Conservation (phyloP, 2,329 filamentous ascomycete genomes). For the Leptographium lundbergii region DNA sequence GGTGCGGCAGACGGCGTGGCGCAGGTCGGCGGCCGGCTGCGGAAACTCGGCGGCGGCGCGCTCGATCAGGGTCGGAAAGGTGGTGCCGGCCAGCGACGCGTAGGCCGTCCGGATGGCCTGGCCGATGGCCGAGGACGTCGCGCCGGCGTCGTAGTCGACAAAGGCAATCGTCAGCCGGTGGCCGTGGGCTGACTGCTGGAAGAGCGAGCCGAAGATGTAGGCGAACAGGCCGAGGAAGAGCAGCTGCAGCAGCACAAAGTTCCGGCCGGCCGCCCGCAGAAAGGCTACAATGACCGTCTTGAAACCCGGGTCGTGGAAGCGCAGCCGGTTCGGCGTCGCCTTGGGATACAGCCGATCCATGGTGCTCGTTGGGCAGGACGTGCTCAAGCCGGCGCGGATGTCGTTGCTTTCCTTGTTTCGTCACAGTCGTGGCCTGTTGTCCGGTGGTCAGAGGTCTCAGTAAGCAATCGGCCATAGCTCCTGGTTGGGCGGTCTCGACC, state of each 20-base stretch:
- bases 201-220: conserved; percentile 25
- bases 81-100: conserved; percentile 16
- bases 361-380: background rate
- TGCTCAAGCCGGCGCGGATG: too few species aligned
- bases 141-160: conserved; percentile 19
- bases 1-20: conserved; percentile 21
- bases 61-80: conserved; percentile 22
- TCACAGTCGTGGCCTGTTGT: too few species aligned
- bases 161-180: conserved; percentile 12
- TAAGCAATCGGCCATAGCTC: too few species aligned
- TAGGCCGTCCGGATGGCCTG: conserved; percentile 20
- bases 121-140: conserved; percentile 1
- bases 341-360: conserved; percentile 5
- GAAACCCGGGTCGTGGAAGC: background rate
- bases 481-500: too few species aligned
- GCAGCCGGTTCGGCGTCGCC: conserved; percentile 6
- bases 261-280: conserved; percentile 1
- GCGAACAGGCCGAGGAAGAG: conserved; percentile 23
- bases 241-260: conserved; percentile 17
- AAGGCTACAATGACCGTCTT: background rate
- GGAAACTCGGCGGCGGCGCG: conserved; percentile 15
- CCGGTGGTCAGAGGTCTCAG: too few species aligned
- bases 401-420: too few species aligned
- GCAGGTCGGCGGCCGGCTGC: conserved; percentile 13
- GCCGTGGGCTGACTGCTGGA: conserved; percentile 17